Evolutionary conservation across 2,329 filamentous ascomycete genomes (phyloP), one percentile per base, ranked within the genome.

Genomic region (Colletotrichum somersetense): DNA sequence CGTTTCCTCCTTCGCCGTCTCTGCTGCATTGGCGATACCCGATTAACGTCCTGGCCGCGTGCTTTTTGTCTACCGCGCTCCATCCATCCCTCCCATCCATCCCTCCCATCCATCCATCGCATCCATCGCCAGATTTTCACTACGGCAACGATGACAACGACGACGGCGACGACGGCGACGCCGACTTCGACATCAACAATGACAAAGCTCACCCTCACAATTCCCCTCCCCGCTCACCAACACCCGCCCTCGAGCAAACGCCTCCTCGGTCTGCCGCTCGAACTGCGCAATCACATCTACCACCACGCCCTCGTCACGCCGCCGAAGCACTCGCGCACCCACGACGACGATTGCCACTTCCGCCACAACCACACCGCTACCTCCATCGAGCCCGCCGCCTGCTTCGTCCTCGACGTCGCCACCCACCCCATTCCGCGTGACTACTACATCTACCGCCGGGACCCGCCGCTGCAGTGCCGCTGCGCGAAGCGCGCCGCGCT

Each of bases 241-340:
- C 26, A 52, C 35, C 65, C 67, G 35, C 33, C 69, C 35, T 68
- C 42, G 53, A 53, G 46, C 16, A 72, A 72, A 26, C 59, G 63
- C 26, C 64, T 74, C 40, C 63, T 73, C 42, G 68, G 69, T 20
- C 57, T 73, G 1, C 72, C 72, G 38, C 52, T 56, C 30, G 72
- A 73, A 38, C 50, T 73, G 30, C 68, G 72, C 68, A 62, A 55
- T 1, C 50, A 64, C 20, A 62, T 73, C 16, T 73, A 67, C 30
- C 23, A 40, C 16, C 44, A 61, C 44, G 33, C 46, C 40, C 72
- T 73, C 58, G 64, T 73, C 63, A 18, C 48, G 18, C 38, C 50
- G 20, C 42, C 67, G 5, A 65, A 62, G 35, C 23, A 73, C 55
- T 42, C 35, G 14, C 63, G 62, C 7, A 14, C 23, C 10, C 67